Percentiles rank a stretch among this genome's conserved stretches.
Conservation (phyloP, 257 asterid genomes). For the Anisodus acutangulus region DNA sequence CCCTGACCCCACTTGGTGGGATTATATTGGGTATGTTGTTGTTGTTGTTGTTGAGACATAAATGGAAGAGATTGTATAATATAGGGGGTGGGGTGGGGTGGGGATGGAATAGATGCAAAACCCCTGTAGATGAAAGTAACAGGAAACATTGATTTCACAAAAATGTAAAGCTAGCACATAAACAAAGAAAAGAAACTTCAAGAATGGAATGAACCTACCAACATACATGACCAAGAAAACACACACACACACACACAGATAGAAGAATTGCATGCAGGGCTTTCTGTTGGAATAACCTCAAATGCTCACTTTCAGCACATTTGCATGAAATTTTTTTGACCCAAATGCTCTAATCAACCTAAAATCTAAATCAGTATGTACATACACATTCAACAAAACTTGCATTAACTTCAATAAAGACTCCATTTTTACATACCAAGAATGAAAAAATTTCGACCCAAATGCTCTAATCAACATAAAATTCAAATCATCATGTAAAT, state of each 20-base stretch:
- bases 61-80: constrained; percentile 32
- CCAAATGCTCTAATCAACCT: constrained; percentile 3
- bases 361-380: constrained; percentile 7
- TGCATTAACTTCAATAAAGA: constrained; percentile 19
- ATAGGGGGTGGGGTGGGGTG: neutral
- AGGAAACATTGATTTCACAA: constrained; percentile 38
- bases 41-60: neutral
- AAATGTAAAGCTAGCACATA: constrained; percentile 31
- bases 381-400: neutral
- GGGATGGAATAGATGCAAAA: neutral
- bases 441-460: neutral
- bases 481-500: neutral
- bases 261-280: constrained; percentile 21
- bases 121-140: constrained; percentile 56
- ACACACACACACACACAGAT: constrained; percentile 1
- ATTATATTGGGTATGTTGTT: no score
- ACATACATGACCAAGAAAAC: neutral
- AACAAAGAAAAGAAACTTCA: constrained; percentile 28
- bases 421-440: constrained; percentile 14
- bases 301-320: neutral
- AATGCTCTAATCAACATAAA: neutral
- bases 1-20: no score
- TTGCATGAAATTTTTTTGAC: constrained; percentile 30
- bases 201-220: constrained; percentile 8
- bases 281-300: neutral